Evolutionary conservation across 2,329 filamentous ascomycete genomes (phyloP).

Genomic region (Colletotrichum tropicale): DNA sequence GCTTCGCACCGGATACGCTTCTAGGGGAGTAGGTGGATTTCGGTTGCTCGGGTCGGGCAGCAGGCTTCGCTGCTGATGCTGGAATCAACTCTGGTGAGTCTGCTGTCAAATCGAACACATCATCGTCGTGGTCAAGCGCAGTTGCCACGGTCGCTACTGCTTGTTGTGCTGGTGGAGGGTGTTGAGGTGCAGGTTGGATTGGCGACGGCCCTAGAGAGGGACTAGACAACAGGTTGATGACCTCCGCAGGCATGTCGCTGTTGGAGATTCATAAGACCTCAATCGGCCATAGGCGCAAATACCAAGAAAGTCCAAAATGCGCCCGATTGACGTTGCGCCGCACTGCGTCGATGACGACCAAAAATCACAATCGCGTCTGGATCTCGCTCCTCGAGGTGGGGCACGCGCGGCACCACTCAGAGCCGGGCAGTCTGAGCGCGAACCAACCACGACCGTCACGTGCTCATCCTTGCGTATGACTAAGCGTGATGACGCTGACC

Average conservation of each 20-base stretch:
- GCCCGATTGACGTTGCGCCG: neutral
- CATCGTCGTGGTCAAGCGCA: neutral
- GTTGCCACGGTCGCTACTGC: neutral
- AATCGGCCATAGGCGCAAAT: neutral
- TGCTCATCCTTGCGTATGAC: neutral
- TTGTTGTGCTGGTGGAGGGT: neutral
- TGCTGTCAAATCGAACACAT: conserved; percentile 23
- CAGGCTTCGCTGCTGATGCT: neutral
- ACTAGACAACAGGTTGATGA: conserved; percentile 40
- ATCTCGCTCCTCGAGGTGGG: neutral
- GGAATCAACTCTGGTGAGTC: neutral
- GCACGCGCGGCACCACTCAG: neutral
- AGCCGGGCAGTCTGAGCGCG: neutral
- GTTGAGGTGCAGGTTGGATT: neutral
- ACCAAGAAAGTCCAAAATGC: neutral
- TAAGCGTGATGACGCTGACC: neutral
- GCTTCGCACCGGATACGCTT: neutral
- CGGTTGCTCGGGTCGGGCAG: neutral
- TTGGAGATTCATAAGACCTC: neutral
- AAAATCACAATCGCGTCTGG: conserved; percentile 1
- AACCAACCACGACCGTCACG: conserved; percentile 1
- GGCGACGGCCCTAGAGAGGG: conserved; percentile 20
- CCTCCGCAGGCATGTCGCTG: conserved; percentile 33
- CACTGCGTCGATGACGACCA: neutral
- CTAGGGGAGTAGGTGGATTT: neutral